Conservation (phyloP, 169 alveolate species). For the Perkinsus marinus region DNA sequence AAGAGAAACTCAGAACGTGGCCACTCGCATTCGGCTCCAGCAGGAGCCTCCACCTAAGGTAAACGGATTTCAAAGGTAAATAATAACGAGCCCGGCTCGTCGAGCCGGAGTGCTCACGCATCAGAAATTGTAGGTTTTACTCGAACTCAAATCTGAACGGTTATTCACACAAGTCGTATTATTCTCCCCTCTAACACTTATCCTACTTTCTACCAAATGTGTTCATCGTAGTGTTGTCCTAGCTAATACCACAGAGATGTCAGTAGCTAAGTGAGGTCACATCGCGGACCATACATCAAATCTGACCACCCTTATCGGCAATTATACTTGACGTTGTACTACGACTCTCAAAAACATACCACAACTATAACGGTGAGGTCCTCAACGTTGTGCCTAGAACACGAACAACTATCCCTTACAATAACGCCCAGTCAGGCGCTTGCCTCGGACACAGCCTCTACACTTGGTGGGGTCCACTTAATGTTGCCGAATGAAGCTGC, state of each 20-base stretch:
- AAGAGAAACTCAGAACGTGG: no score
- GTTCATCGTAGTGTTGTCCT: background rate
- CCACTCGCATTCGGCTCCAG: no score
- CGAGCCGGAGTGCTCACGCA: no score
- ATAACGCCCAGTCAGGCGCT: no score
- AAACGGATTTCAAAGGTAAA: no score
- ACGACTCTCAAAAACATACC: background rate
- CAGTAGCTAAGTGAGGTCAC: background rate
- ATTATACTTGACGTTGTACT: background rate
- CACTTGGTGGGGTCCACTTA: background rate
- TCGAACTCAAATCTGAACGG: no score
- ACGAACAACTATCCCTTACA: no score
- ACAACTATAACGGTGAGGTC: background rate
- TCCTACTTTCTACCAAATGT: background rate
- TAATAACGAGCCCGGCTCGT: no score
- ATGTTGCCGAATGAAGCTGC: background rate
- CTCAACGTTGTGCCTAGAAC: background rate
- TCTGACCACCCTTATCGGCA: background rate
- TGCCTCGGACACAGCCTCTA: background rate
- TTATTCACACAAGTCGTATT: background rate
- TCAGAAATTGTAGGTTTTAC: no score
- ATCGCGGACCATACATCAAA: background rate
- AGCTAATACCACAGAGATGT: background rate
- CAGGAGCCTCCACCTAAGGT: no score
- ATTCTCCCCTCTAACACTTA: background rate